These are phyloP conservation scores for Hypoxylon lenormandii DNA, from an alignment of 495 filamentous ascomycete species.

Conservation along the genomic window DNA sequence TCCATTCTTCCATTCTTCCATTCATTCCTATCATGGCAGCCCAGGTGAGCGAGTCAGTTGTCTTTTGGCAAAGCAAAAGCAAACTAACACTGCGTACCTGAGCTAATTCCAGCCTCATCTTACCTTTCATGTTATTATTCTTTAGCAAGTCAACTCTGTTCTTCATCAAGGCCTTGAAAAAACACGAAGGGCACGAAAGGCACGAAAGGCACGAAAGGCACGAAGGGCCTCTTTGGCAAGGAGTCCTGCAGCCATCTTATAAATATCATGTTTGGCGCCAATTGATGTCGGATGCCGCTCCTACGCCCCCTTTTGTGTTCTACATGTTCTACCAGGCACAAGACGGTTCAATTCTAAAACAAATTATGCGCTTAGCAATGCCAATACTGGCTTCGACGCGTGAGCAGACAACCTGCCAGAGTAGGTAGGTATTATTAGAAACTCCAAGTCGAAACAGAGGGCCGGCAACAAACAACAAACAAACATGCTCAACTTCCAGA, in stretches of 20 bases:
- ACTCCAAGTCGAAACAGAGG: constrained; percentile 31
- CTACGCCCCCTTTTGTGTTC: constrained; percentile 14
- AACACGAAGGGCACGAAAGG: background rate
- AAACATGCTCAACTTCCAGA: constrained; percentile 16
- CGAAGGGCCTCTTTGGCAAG: background rate
- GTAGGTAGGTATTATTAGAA: constrained; percentile 41
- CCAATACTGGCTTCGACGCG: constrained; percentile 23
- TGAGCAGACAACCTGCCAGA: constrained; percentile 8
- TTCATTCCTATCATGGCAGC: no score
- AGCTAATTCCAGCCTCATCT: no score
- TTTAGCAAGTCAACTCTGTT: background rate
- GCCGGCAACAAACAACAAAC: constrained; percentile 15
- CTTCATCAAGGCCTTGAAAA: background rate
- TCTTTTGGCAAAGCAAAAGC: no score
- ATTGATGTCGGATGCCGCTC: constrained; percentile 12
- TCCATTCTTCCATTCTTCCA: no score
- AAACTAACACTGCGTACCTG: no score
- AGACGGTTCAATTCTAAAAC: constrained; percentile 38
- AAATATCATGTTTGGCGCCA: constrained; percentile 19
- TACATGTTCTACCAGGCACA: constrained; percentile 7
- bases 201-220: background rate
- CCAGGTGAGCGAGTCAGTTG: no score
- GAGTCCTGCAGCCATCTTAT: constrained; percentile 24
- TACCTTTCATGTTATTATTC: constrained; percentile 2
- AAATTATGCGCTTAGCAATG: constrained; percentile 25